Conservation (phyloP, 192 early-diverging fungal genomes). For the Geranomyces michiganensis region DNA sequence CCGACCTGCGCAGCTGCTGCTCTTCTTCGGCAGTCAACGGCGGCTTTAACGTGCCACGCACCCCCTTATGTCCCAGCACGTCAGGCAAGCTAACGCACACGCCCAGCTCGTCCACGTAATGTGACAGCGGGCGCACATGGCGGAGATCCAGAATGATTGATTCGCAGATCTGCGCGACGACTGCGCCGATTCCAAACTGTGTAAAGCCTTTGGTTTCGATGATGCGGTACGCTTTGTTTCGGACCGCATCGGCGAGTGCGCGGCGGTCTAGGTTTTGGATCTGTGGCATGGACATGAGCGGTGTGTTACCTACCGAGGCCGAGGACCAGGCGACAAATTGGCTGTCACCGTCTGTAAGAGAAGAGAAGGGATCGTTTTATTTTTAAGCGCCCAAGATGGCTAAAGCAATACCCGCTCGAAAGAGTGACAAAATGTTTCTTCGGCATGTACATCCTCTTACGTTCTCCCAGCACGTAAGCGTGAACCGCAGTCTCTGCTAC, state of each 20-base stretch:
- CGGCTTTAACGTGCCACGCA: conserved; percentile 72
- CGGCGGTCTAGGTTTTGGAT: conserved; percentile 62
- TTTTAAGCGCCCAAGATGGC: neutral
- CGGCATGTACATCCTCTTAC: too few relatives aligned
- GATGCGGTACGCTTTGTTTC: conserved; percentile 78
- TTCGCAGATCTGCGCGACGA: conserved; percentile 69
- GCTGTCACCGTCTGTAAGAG: conserved; percentile 66
- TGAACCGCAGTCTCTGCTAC: conserved; percentile 76
- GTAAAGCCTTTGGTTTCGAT: conserved; percentile 76
- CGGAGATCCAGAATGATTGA: conserved; percentile 70
- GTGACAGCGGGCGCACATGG: conserved; percentile 70
- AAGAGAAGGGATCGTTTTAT: neutral
- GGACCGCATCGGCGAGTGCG: conserved; percentile 59
- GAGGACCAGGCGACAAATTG: conserved; percentile 84
- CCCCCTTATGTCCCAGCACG: conserved; percentile 73
- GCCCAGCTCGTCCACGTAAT: conserved; percentile 64
- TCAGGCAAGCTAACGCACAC: conserved; percentile 76
- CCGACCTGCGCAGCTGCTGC: neutral
- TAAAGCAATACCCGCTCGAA: too few relatives aligned
- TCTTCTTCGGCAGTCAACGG: conserved; percentile 63
- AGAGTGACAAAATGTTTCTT: too few relatives aligned
- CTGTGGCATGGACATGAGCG: conserved; percentile 65
- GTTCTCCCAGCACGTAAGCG: conserved; percentile 83
- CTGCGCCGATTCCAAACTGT: conserved; percentile 69
- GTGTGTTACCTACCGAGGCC: conserved; percentile 70